phyloP scores from a whole-genome alignment of 1,284 basidiomycete species.

The Malassezia restricta region DNA sequence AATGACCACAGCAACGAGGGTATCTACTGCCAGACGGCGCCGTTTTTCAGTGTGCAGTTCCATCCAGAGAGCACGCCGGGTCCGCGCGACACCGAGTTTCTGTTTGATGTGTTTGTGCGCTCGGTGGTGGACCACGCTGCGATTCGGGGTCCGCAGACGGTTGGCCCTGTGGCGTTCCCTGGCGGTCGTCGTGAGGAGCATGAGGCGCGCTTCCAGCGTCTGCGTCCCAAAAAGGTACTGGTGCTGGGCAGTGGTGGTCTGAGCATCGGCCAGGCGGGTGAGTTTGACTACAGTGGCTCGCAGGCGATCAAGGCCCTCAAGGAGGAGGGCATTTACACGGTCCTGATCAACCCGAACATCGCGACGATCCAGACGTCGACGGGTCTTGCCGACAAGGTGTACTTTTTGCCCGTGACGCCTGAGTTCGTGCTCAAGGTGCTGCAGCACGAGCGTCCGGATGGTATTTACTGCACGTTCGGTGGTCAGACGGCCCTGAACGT shows the following conservation, averaged over 20 bases:
- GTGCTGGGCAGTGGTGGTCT: conserved; percentile 95
- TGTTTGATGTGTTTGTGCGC: conserved; percentile 94
- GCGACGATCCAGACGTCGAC: conserved; percentile 98
- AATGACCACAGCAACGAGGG: conserved; percentile 97
- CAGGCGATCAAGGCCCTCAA: conserved; percentile 98
- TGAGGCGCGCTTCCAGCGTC: conserved; percentile 62
- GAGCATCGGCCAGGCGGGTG: conserved; percentile 94
- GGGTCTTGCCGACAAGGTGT: conserved; percentile 95
- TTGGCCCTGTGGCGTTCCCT: conserved; percentile 64
- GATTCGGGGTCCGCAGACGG: conserved; percentile 46
- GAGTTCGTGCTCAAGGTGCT: conserved; percentile 97
- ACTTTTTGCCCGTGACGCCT: conserved; percentile 94
- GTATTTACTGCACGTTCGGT: conserved; percentile 96
- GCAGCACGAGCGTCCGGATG: conserved; percentile 94
- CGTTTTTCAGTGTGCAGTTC: conserved; percentile 99
- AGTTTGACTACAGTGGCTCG: conserved; percentile 97
- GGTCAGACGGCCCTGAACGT: conserved; percentile 95
- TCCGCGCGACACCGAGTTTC: conserved; percentile 93
- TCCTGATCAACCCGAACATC: conserved; percentile 93
- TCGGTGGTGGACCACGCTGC: conserved; percentile 69
- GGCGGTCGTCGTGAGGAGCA: conserved; percentile 77
- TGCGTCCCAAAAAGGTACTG: conserved; percentile 76
- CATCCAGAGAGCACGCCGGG: conserved; percentile 98
- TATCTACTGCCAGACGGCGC: conserved; percentile 65
- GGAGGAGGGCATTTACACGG: conserved; percentile 96